Evolutionary conservation across 2,329 filamentous ascomycete genomes (phyloP).

Genomic region (Sordariomycetes sp.): DNA sequence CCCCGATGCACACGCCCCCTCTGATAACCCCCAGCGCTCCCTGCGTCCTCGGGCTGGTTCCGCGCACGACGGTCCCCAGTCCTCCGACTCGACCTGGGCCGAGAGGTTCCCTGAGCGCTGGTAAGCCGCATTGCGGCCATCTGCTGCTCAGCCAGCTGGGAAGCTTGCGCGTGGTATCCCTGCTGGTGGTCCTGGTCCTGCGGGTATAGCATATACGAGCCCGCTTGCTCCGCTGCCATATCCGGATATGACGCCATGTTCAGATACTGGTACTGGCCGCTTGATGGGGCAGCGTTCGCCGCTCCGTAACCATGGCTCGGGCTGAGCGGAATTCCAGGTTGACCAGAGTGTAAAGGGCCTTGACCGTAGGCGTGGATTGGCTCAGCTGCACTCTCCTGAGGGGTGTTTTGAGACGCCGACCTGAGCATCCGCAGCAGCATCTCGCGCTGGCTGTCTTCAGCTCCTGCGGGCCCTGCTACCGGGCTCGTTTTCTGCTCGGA

Average conservation of each 20-base stretch:
- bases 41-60: not conserved
- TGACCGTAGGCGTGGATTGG: not conserved
- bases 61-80: not conserved
- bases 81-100: conserved; percentile 1
- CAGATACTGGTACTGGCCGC: not conserved
- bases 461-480: not conserved
- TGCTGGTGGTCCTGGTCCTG: conserved; percentile 2
- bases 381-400: not conserved
- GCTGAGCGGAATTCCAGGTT: not conserved
- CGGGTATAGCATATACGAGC: not conserved
- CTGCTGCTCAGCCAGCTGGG: conserved; percentile 4
- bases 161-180: not conserved
- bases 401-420: not conserved
- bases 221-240: not conserved
- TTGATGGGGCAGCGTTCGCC: not conserved
- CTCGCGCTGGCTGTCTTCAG: not conserved
- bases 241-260: not conserved
- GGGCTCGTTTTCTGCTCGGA: not conserved
- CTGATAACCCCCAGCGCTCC: not conserved
- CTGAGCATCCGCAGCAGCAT: conserved; percentile 4
- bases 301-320: not conserved
- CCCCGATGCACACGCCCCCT: not conserved
- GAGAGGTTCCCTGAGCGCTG: not conserved
- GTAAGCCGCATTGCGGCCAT: conserved; percentile 1
- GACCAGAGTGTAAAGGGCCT: not conserved